Conservation (phyloP, 2,329 filamentous ascomycete species). For the Microdochium nivale region DNA sequence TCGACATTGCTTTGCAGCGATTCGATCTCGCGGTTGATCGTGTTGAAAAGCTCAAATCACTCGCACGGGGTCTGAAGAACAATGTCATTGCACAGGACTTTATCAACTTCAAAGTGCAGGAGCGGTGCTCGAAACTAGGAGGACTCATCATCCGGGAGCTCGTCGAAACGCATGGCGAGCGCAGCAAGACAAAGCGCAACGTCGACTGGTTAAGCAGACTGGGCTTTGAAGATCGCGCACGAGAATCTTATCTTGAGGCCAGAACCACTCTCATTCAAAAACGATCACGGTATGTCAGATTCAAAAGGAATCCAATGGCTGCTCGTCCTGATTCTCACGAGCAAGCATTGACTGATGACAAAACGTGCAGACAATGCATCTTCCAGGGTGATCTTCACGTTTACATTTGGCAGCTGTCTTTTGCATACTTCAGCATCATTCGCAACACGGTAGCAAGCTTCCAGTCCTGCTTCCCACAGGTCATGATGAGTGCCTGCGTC, state of each 20-base stretch:
- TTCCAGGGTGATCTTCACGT: constrained; percentile 89
- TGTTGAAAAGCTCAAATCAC: constrained; percentile 74
- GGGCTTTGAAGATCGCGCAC: constrained; percentile 82
- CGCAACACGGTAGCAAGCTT: constrained; percentile 88
- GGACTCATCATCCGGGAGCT: constrained; percentile 70
- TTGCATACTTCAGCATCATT: constrained; percentile 91
- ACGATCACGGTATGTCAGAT: constrained; percentile 59
- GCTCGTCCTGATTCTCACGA: not conserved
- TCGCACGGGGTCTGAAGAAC: constrained; percentile 73
- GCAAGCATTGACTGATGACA: constrained; percentile 10
- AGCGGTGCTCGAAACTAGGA: constrained; percentile 70
- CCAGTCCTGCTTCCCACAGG: constrained; percentile 74
- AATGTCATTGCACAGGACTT: constrained; percentile 86
- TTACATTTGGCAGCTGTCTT: constrained; percentile 92
- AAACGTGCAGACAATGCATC: constrained; percentile 66
- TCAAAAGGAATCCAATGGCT: not conserved
- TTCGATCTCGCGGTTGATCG: constrained; percentile 78
- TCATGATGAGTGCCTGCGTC: constrained; percentile 88
- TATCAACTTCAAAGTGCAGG: constrained; percentile 84
- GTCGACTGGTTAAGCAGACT: constrained; percentile 78
- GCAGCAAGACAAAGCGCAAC: constrained; percentile 69
- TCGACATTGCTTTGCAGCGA: constrained; percentile 83
- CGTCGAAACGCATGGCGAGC: constrained; percentile 67
- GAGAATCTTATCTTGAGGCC: constrained; percentile 77
- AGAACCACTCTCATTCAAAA: constrained; percentile 72